Evolutionary conservation across 257 asterid genomes (phyloP).

Genomic region (Nicotiana tomentosiformis): DNA sequence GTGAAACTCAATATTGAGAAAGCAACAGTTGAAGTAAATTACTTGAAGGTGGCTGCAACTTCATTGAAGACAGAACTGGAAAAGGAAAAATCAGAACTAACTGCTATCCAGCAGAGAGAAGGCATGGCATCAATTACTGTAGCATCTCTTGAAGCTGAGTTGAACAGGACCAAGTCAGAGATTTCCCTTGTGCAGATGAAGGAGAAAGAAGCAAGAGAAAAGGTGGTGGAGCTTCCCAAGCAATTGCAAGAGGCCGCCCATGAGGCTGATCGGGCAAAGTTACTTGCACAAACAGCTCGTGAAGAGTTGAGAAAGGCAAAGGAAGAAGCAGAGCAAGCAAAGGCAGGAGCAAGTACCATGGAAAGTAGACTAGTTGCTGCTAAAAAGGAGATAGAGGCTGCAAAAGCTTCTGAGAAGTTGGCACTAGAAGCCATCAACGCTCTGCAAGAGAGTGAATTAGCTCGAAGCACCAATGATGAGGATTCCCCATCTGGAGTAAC

Average conservation of each 20-base stretch:
- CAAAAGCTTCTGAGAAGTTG: conserved; percentile 80
- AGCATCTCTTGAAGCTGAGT: conserved; percentile 77
- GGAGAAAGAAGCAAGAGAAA: conserved; percentile 71
- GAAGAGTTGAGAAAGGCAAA: conserved; percentile 57
- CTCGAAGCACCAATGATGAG: conserved; percentile 30
- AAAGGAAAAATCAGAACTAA: conserved; percentile 56
- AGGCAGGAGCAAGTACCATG: conserved; percentile 54
- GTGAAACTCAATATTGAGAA: conserved; percentile 60
- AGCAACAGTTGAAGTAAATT: conserved; percentile 44
- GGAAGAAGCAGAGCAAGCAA: conserved; percentile 77
- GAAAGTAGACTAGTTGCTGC: conserved; percentile 67
- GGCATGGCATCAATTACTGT: conserved; percentile 82
- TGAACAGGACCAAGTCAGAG: conserved; percentile 54
- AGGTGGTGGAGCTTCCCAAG: conserved; percentile 62
- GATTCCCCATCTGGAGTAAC: conserved; percentile 56
- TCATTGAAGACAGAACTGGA: conserved; percentile 65
- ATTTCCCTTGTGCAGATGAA: conserved; percentile 42
- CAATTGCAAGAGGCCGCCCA: conserved; percentile 67
- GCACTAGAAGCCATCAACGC: conserved; percentile 88
- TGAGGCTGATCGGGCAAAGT: conserved; percentile 58
- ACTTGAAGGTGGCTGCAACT: conserved; percentile 61
- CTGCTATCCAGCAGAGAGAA: conserved; percentile 60
- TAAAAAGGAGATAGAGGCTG: conserved; percentile 84
- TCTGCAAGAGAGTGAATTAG: conserved; percentile 70
- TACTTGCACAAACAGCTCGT: conserved; percentile 39